phyloP scores from a whole-genome alignment of 2,329 filamentous ascomycete genomes.

The Venturia nashicola region DNA sequence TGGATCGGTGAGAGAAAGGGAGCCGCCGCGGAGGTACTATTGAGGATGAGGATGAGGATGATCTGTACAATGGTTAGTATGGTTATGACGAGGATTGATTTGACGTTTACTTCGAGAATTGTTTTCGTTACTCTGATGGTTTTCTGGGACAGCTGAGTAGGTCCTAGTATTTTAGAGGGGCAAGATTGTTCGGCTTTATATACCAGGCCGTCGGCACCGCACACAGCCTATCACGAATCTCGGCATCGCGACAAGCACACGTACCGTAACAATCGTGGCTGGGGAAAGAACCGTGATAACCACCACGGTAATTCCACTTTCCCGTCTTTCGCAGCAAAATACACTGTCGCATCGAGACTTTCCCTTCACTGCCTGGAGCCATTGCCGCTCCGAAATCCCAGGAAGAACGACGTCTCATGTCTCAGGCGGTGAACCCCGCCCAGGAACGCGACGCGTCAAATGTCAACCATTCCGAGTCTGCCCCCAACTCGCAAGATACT shows the following conservation, averaged over 20 bases:
- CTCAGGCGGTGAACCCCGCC: neutral
- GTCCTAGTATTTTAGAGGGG: neutral
- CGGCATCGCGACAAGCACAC: neutral
- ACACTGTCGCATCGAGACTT: neutral
- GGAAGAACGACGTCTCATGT: neutral
- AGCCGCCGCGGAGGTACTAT: neutral
- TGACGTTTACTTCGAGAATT: neutral
- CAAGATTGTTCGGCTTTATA: neutral
- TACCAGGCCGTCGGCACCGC: neutral
- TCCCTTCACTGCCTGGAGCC: neutral
- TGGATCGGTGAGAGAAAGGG: neutral
- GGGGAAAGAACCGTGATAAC: neutral
- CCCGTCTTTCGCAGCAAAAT: neutral
- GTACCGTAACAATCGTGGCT: neutral
- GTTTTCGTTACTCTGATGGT: neutral
- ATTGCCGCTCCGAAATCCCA: neutral
- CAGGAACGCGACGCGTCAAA: constrained; percentile 3
- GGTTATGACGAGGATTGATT: neutral
- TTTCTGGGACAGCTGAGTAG: too few species aligned
- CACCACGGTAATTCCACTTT: neutral
- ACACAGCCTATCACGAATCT: neutral
- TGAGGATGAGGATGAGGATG: neutral
- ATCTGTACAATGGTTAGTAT: neutral
- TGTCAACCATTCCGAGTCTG: neutral
- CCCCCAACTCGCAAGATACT: constrained; percentile 1